Evolutionary conservation across 2,329 filamentous ascomycete species (phyloP), one percentile per base, ranked within the genome.

Genomic region (Penicillium italicum): DNA sequence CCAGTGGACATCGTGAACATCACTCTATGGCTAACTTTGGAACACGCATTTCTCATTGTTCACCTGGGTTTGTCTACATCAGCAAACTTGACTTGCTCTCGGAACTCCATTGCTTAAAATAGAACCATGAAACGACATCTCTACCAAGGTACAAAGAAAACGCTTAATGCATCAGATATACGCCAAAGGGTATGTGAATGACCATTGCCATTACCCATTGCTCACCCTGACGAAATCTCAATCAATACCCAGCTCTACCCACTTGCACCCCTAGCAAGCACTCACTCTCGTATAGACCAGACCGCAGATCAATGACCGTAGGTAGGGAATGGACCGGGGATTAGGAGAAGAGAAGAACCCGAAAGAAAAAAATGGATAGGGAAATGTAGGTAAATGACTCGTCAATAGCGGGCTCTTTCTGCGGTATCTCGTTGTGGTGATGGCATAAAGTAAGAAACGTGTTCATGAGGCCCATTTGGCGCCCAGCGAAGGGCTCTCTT

Each of bases 401-500:
- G 66, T 71, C 65, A 71, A 69, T 66, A 67, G 62, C 64, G 59
- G 64, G 65, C 64, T 65, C 68, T 66, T 67, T 66, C 65, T 67
- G 67, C 69, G 69, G 69, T 71, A 72, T 72, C 69, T 72, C 67
- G 64, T 50, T 68, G 63, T 66, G 63, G 55, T 55, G 57, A 64
- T 63, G 60, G 63, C 68, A 69, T 69, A 62, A 69, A 68, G 50
- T 61, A 64, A 70, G 60, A 66, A 57, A 56, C 50, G 56, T 62
- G 59, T 56, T 64, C 58, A 56, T 63, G 56, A 58, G 59, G 61
- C 57, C 57, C 60, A 37, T 48, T 51, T 44, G 26, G 54, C 59
- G 50, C 61, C 57, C 51, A 49, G 57, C 57, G 53, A 59, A 41
- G 58, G 62, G 53, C 55, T 49, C 49, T 57, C 52, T 53, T 55